Evolutionary conservation across 345 rosid species (phyloP).

Genomic region (Hirschfeldia incana): DNA sequence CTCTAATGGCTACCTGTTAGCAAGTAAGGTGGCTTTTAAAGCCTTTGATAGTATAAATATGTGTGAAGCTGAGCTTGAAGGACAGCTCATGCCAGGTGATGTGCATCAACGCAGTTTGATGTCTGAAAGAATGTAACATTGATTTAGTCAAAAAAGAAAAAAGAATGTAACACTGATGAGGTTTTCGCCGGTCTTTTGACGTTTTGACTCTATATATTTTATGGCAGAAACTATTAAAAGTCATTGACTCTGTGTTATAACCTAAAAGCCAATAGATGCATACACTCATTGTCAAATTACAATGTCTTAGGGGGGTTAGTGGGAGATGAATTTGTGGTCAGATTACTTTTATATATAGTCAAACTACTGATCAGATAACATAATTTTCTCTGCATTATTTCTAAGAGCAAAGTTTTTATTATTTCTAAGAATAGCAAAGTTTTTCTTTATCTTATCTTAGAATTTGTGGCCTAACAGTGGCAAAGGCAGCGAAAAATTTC

Average conservation of each 20-base stretch:
- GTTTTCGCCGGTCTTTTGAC: slow-evolving; percentile 6
- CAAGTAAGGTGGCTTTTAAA: neutral
- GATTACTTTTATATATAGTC: too few relatives aligned
- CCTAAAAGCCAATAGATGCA: neutral
- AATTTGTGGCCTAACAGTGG: too few relatives aligned
- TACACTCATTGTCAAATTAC: neutral
- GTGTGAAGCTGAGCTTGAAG: neutral
- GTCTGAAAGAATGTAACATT: slow-evolving; percentile 24
- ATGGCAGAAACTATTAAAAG: neutral
- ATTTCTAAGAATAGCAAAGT: too few relatives aligned
- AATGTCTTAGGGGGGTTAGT: neutral
- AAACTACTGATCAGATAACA: too few relatives aligned
- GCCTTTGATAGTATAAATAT: slow-evolving; percentile 7
- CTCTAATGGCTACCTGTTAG: neutral
- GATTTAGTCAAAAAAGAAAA: neutral
- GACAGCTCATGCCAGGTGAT: neutral
- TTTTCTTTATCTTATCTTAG: too few relatives aligned
- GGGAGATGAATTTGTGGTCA: too few relatives aligned
- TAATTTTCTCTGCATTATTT: too few relatives aligned
- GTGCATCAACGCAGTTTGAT: neutral
- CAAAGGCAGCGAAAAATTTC: too few relatives aligned
- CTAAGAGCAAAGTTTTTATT: too few relatives aligned
- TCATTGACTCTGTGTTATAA: neutral
- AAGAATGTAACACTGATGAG: neutral
- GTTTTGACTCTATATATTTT: neutral